phyloP scores from a whole-genome alignment of 1,139 yeast species.

The Suhomyces wounanorum region DNA sequence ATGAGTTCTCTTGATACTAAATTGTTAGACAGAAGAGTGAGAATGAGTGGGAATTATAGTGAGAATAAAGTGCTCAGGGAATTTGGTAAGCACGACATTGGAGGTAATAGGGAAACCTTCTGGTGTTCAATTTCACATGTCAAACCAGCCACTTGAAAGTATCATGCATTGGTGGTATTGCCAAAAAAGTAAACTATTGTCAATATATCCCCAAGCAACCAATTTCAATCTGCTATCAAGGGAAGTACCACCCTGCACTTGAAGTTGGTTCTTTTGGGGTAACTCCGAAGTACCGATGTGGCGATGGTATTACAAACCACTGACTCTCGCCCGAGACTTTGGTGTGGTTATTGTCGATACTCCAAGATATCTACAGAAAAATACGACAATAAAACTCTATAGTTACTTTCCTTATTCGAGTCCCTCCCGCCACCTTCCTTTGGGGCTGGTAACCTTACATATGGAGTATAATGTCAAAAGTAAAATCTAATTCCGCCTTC shows the following conservation, averaged over 20 bases:
- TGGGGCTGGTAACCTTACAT: neutral
- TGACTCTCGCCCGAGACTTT: too few relatives aligned
- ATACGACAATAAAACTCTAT: neutral
- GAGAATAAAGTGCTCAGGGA: neutral
- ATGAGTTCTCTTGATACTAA: too few relatives aligned
- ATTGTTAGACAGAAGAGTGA: too few relatives aligned
- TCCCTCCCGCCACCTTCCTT: neutral
- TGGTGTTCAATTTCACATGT: neutral
- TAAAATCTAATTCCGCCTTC: neutral
- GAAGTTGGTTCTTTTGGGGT: neutral
- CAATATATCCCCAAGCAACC: neutral
- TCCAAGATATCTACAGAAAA: too few relatives aligned
- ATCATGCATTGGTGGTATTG: neutral
- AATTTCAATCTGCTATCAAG: too few relatives aligned
- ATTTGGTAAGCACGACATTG: neutral
- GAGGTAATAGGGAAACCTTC: neutral
- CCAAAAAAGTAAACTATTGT: neutral
- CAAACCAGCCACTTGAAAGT: neutral
- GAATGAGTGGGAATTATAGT: neutral
- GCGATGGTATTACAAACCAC: neutral
- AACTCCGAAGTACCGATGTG: neutral
- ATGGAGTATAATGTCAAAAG: neutral
- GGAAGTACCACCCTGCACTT: neutral
- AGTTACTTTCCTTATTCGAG: neutral
- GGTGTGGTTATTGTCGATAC: too few relatives aligned